phyloP scores from a whole-genome alignment of 306 rosid species.

The Lagenaria siceraria region DNA sequence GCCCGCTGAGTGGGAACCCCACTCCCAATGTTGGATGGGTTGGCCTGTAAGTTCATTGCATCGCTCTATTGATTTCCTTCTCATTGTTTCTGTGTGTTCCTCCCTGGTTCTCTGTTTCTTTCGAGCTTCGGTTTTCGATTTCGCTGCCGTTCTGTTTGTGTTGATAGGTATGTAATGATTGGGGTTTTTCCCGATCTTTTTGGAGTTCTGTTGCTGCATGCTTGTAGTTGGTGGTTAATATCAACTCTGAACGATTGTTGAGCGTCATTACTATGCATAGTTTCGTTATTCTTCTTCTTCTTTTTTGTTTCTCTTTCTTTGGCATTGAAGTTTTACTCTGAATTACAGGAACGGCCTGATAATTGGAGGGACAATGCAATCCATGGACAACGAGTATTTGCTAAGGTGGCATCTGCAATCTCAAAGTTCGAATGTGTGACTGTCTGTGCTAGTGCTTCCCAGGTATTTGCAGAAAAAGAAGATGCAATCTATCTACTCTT shows the following conservation, averaged over 20 bases:
- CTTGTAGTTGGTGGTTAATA: neutral
- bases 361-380: constrained; percentile 72
- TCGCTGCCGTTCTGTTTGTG: neutral
- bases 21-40: constrained; percentile 79
- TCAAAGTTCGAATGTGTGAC: constrained; percentile 72
- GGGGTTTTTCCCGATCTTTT: too few relatives aligned
- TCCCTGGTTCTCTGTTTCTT: neutral
- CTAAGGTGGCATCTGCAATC: constrained; percentile 57
- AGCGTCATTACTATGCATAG: too few relatives aligned
- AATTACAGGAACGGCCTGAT: constrained; percentile 70
- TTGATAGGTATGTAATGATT: too few relatives aligned
- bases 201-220: too few relatives aligned
- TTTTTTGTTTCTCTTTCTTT: too few relatives aligned
- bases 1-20: constrained; percentile 94
- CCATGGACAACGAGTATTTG: constrained; percentile 50
- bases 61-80: neutral
- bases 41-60: constrained; percentile 68
- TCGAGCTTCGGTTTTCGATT: neutral
- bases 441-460: constrained; percentile 52
- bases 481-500: neutral
- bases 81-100: neutral
- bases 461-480: constrained; percentile 21
- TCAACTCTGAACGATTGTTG: neutral
- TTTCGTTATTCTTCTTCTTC: too few relatives aligned
- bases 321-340: neutral